Base-by-base conservation (phyloP, 140 eudicot genomes). In the Cichorium intybus region DNA sequence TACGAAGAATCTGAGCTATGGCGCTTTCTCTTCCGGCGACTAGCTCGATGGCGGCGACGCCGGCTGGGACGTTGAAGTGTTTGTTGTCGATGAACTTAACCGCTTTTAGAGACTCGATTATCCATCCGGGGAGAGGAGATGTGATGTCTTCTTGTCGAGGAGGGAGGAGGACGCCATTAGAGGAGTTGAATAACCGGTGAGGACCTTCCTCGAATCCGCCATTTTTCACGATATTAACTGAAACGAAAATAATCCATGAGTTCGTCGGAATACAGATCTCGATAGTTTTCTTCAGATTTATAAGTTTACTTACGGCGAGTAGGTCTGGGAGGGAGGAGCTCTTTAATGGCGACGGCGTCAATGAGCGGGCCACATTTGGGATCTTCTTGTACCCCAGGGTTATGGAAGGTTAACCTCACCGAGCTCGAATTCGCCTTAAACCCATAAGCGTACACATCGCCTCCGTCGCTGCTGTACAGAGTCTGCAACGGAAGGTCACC, bases 21-120 rank as follows among this genome's bases (percentile, higher is more conserved):
- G 93, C 96, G 29, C 96, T 87, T 34, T 87, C 96, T 72, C 96
- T 71, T 14, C 96, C 96, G n/a, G 96, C 96, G 15, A 87, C 84
- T 21, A 87, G 58, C 53, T 87, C 96, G 21, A 87, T 51, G 7
- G 93, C 96, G 0, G 81, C 76, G 14, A 34, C 17, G 18, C 96
- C 96, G 21, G 29, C 55, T 1, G 96, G 96, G 60, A 87, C 85
- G 45, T 77, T 79, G 85, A 87, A 87, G 62, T 79, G 81, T 21
- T 63, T 72, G 17, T 70, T 59, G 47, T 84, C 89, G 2, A 87
- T 81, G 79, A 81, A 81, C 34, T 87, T 87, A 17, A 87, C 85
- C 5, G 95, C 95, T 68, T 87, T 87, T 2, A 81, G 82, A 27
- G 95, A 87, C 60, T 87, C 95, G 63, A 87, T 81, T 49, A 87